Percentiles rank a stretch among this genome's conserved stretches.
These are phyloP conservation scores for Fennellomyces sp. DNA, from an alignment of 371 early-diverging fungal genomes.

Conservation along the genomic window DNA sequence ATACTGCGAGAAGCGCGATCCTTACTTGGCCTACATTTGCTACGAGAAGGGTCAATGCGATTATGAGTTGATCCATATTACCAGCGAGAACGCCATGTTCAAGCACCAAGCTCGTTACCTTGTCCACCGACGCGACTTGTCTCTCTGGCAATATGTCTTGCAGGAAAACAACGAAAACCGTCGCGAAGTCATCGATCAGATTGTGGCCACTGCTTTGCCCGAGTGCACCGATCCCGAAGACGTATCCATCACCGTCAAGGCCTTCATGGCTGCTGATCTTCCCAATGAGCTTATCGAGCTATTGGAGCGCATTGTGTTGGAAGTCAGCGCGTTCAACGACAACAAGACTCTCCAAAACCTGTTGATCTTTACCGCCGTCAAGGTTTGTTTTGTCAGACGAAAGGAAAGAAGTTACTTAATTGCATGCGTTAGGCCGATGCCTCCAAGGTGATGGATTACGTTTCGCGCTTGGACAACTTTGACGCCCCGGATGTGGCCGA, in stretches of 20 bases:
- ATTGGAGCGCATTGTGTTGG: constrained; percentile 94
- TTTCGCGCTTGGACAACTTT: constrained; percentile 91
- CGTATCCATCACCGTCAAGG: constrained; percentile 95
- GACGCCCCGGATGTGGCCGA: constrained; percentile 96
- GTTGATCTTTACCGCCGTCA: constrained; percentile 96
- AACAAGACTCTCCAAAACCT: constrained; percentile 97
- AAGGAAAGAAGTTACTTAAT: no score
- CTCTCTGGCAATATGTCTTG: constrained; percentile 87
- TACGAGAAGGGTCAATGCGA: constrained; percentile 97
- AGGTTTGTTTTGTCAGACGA: constrained; percentile 56
- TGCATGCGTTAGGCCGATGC: constrained; percentile 67
- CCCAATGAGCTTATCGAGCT: constrained; percentile 96
- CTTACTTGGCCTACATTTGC: constrained; percentile 93
- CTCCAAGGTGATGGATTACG: constrained; percentile 91
- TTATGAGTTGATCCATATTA: constrained; percentile 88
- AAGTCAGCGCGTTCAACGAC: constrained; percentile 89
- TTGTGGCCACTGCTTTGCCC: constrained; percentile 88
- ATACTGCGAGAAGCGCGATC: constrained; percentile 98
- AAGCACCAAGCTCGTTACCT: constrained; percentile 98
- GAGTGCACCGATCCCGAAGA: constrained; percentile 97
- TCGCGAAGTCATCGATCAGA: constrained; percentile 91
- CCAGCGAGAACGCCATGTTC: constrained; percentile 97
- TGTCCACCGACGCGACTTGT: constrained; percentile 85
- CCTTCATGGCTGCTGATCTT: constrained; percentile 95
- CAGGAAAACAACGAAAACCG: constrained; percentile 80